phyloP scores from a whole-genome alignment of 805 yeast species.

The Debaryomyces hansenii region DNA sequence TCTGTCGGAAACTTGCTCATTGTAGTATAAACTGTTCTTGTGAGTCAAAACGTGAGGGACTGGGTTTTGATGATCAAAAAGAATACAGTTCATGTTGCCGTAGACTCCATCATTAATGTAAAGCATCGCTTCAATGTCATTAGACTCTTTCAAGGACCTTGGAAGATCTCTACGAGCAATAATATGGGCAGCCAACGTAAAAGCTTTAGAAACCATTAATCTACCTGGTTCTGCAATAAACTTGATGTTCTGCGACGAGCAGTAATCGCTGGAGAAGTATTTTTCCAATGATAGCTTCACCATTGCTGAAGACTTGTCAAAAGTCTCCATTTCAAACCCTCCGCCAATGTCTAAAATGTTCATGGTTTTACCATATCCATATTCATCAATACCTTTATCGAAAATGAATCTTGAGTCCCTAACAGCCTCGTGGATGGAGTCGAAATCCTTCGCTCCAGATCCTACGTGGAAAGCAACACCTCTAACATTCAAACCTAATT shows the following conservation, averaged over 20 bases:
- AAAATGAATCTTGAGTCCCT: slow-evolving; percentile 69
- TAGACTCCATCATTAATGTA: slow-evolving; percentile 94
- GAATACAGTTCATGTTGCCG: slow-evolving; percentile 91
- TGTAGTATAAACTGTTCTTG: slow-evolving; percentile 45
- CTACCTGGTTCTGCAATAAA: slow-evolving; percentile 95
- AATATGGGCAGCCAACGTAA: slow-evolving; percentile 79
- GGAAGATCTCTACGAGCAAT: slow-evolving; percentile 71
- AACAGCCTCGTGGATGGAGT: slow-evolving; percentile 68
- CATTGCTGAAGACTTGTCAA: slow-evolving; percentile 56
- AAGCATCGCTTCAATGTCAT: slow-evolving; percentile 57
- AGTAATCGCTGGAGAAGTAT: slow-evolving; percentile 52
- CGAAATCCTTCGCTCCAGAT: slow-evolving; percentile 80
- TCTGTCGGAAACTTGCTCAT: slow-evolving; percentile 16
- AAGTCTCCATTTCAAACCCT: slow-evolving; percentile 72
- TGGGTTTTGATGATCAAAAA: slow-evolving; percentile 89
- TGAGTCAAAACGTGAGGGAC: slow-evolving; percentile 64
- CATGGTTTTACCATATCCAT: slow-evolving; percentile 36
- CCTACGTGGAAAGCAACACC: slow-evolving; percentile 98
- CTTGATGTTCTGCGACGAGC: slow-evolving; percentile 25
- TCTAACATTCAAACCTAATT: slow-evolving; percentile 59
- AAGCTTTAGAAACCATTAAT: slow-evolving; percentile 79
- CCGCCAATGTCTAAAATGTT: slow-evolving; percentile 85
- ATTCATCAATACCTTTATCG: slow-evolving; percentile 46
- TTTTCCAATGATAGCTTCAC: slow-evolving; percentile 55
- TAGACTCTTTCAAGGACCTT: slow-evolving; percentile 14